Evolutionary conservation across 768 basidiomycete genomes (phyloP), one percentile per base, ranked within the genome.

Genomic region (Naematelia encephala): DNA sequence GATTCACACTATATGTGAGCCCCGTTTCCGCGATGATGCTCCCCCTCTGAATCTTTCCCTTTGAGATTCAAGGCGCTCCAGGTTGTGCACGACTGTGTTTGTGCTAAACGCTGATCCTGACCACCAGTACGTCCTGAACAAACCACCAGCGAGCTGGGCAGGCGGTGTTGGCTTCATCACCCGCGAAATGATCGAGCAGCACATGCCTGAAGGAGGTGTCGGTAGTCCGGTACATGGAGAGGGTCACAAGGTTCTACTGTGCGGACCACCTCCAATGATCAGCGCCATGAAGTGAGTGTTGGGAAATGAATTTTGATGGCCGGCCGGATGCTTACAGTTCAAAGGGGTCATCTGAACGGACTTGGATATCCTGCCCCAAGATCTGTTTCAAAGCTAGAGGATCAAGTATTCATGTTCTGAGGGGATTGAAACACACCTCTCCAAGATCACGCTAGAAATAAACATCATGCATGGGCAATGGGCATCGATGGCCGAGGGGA

Each of bases 101-200:
- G 3, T 2, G 21, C 48, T 21, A 47, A 47, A 25, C 16, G 8
- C 16, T 12, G 12, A 11, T 30, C 53, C 62, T 65, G 51, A 58
- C 48, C 14, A 5, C 43, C 25, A 75, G 74, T 91, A 92, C 76
- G 91, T 96, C 55, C 84, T 99, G 72, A 98, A 99, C 82, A 96
- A 91, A 81, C 86, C 92, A 1, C 92, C 94, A 3, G 80, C 83
- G 25, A 56, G 57, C 22, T 99, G 96, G 96, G 83, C 81, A 3
- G 89, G 89, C 46, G 92, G 92, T 60, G 85, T 86, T 55, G 96
- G 96, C 39, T 99, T 96, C 70, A 90, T 99, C 55, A 84, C 87
- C 68, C 90, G 89, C 79, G 90, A 91, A 11, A 91, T 96, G 74
- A 91, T 99, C 70, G 83, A 88, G 72, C 79, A 86, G 63, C 81